A percentile compares a stretch with the other conserved stretches of the same genome.
Conservation (phyloP, 345 rosid genomes). For the Eucalyptus pauciflora region DNA sequence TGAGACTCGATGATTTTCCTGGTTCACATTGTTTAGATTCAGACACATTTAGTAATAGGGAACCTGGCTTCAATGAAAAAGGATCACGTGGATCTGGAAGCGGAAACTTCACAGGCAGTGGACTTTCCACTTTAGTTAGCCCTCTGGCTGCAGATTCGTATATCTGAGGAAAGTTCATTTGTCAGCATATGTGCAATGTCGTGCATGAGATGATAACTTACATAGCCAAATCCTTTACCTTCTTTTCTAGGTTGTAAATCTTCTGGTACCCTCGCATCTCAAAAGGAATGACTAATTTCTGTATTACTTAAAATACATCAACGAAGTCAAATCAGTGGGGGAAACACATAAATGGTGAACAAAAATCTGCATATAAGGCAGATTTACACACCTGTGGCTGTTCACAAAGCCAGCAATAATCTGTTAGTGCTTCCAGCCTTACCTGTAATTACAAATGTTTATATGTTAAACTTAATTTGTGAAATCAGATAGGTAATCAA, state of each 20-base stretch:
- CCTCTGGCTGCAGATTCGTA: constrained; percentile 74
- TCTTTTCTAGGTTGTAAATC: constrained; percentile 88
- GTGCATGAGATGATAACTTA: background rate
- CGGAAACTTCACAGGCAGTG: constrained; percentile 51
- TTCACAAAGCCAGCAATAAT: constrained; percentile 95
- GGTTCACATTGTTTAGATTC: constrained; percentile 14
- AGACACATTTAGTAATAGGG: constrained; percentile 10
- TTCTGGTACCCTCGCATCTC: constrained; percentile 94
- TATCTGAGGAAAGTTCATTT: constrained; percentile 19
- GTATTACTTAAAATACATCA: background rate
- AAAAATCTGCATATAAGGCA: background rate
- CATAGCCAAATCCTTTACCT: constrained; percentile 23
- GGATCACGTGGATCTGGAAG: constrained; percentile 60
- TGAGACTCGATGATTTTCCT: constrained; percentile 40
- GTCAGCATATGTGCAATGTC: background rate
- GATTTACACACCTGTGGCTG: constrained; percentile 51
- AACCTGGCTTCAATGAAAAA: constrained; percentile 77
- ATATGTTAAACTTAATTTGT: background rate
- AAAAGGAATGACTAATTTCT: constrained; percentile 80
- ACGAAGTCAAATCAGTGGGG: background rate
- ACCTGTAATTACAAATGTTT: constrained; percentile 24
- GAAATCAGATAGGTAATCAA: background rate
- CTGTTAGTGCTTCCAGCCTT: constrained; percentile 79
- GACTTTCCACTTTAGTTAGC: constrained; percentile 38
- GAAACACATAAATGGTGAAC: background rate